Evolutionary conservation across 2,329 filamentous ascomycete genomes (phyloP).

Genomic region (Keithomyces neogunnii): DNA sequence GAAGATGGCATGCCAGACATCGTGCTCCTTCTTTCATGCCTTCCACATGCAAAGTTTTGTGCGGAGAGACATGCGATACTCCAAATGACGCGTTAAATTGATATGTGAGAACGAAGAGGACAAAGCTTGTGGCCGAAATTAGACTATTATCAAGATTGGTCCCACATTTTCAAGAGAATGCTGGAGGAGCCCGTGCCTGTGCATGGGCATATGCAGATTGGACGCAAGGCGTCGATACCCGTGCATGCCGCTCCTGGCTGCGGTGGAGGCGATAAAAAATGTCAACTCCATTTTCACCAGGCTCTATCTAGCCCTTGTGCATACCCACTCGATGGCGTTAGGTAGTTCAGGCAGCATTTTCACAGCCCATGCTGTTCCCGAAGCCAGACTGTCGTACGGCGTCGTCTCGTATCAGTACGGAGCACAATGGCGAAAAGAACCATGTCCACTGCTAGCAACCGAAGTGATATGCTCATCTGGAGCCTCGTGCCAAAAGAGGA

Average conservation of each 20-base stretch:
- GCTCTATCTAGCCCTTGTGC: too few relatives aligned
- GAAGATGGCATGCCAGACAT: background rate
- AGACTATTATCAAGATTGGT: background rate
- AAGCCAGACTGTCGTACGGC: too few relatives aligned
- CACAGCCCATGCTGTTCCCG: too few relatives aligned
- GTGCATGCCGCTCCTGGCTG: background rate
- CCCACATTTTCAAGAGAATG: background rate
- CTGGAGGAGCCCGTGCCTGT: constrained; percentile 2
- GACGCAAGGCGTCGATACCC: background rate
- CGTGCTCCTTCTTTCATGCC: too few relatives aligned
- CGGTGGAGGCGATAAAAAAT: background rate
- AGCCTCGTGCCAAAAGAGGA: too few relatives aligned
- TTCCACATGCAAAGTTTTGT: too few relatives aligned
- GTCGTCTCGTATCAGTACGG: too few relatives aligned
- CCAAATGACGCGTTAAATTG: background rate
- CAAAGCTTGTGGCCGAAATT: background rate
- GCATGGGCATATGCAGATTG: background rate
- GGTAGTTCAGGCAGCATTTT: background rate
- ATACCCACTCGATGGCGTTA: too few relatives aligned
- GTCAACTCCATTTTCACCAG: background rate
- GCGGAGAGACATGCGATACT: background rate
- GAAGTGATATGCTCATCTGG: too few relatives aligned
- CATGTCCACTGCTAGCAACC: too few relatives aligned
- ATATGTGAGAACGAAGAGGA: background rate
- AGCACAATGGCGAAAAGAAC: too few relatives aligned